Conservation (phyloP, 83 land plant species). For the Larix sibirica region DNA sequence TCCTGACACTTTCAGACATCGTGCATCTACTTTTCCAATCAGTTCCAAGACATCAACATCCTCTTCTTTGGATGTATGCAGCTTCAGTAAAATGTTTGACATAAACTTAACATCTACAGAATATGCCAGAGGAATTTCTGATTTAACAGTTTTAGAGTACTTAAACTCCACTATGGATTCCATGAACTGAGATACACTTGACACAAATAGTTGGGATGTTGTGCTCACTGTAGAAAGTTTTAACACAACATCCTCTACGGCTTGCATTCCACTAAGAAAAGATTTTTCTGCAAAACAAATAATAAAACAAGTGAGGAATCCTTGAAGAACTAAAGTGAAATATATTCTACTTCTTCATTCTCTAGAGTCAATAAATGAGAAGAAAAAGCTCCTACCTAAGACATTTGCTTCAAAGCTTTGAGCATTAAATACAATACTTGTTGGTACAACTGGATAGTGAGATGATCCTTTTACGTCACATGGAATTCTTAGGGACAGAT, state of each 20-base stretch:
- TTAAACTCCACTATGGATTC: conserved; percentile 25
- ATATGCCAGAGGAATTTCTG: conserved; percentile 2
- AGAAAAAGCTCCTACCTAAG: conserved; percentile 33
- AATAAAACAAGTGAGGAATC: background rate
- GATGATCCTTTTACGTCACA: background rate
- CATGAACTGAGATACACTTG: conserved; percentile 47
- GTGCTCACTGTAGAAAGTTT: conserved; percentile 34
- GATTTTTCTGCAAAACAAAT: conserved; percentile 31
- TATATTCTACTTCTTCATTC: background rate
- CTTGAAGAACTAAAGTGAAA: background rate
- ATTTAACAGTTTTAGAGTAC: background rate
- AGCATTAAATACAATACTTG: conserved; percentile 29
- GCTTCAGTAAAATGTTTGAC: background rate
- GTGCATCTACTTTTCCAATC: background rate
- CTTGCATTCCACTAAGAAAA: conserved; percentile 32
- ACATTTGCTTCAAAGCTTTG: conserved; percentile 19
- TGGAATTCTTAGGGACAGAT: conserved; percentile 58
- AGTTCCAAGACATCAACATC: background rate
- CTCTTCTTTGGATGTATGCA: background rate
- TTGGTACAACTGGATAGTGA: conserved; percentile 8
- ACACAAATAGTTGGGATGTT: conserved; percentile 30
- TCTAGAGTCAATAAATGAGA: background rate
- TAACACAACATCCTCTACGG: conserved; percentile 24
- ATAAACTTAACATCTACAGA: conserved; percentile 20
- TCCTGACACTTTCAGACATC: background rate